Conservation (phyloP, 495 filamentous ascomycete genomes). For the Bombardia bombarda region DNA sequence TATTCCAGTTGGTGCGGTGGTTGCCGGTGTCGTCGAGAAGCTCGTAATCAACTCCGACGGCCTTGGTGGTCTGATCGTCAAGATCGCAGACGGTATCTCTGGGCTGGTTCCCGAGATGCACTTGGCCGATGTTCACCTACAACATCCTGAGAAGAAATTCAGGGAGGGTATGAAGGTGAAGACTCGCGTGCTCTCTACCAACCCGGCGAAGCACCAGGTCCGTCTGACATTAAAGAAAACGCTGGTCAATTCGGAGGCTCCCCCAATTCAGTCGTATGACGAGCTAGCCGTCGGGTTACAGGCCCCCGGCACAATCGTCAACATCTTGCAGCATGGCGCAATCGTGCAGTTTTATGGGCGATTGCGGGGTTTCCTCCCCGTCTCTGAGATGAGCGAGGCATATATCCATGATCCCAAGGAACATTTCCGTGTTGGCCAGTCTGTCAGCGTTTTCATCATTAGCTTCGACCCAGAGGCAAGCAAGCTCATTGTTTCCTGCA, state of each 20-base stretch:
- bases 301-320: conserved; percentile 77
- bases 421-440: conserved; percentile 85
- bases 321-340: conserved; percentile 66
- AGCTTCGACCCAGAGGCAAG: conserved; percentile 63
- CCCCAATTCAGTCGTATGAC: conserved; percentile 67
- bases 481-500: conserved; percentile 85
- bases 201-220: conserved; percentile 67
- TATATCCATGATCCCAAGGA: conserved; percentile 82
- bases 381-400: conserved; percentile 95
- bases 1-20: conserved; percentile 68
- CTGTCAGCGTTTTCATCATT: conserved; percentile 76
- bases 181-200: conserved; percentile 72
- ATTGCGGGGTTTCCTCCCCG: conserved; percentile 76
- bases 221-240: conserved; percentile 92
- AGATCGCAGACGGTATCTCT: conserved; percentile 74
- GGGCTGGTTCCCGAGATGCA: conserved; percentile 84
- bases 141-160: conserved; percentile 95
- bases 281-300: conserved; percentile 61
- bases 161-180: conserved; percentile 77
- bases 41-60: conserved; percentile 65
- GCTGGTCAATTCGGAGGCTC: conserved; percentile 75
- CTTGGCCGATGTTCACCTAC: conserved; percentile 75
- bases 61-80: conserved; percentile 71
- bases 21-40: conserved; percentile 80
- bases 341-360: conserved; percentile 88